Evolutionary conservation across 2,329 filamentous ascomycete species (phyloP), one percentile per base, ranked within the genome.

Genomic region (Nothophaeocryptopus gaeumannii): DNA sequence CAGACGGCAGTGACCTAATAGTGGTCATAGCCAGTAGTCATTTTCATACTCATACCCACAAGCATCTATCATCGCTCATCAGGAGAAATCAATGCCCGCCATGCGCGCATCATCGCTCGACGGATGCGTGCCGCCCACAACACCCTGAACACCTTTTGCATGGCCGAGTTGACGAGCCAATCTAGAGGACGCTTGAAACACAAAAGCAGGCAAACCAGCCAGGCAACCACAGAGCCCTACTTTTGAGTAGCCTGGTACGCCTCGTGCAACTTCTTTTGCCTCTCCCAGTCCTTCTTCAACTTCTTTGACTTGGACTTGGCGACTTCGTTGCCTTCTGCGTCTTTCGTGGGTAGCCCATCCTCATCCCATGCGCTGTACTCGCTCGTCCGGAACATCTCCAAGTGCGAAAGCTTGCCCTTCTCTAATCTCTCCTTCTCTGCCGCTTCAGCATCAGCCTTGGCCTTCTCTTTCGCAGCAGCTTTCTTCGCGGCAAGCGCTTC

Each of bases 251-350:
- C 48, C 36, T 53, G 47, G 40, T 45, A 86, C 55, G 84, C 82
- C 56, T 91, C 85, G 67, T 91, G 85, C 51, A 81, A 69, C 78
- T 92, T 95, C 78, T 90, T 93, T 74, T 96, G 92, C 67, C 78
- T 84, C 61, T 95, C 87, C 88, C 88, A 95, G 48, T 89, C 85
- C 76, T 96, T 96, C 72, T 78, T 84, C 60, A 96, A 70, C 74
- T 89, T 91, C 78, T 96, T 96, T 43, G 73, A 65, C 64, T 83
- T 81, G 52, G 80, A 86, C 76, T 96, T 96, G 4, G 88, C 80
- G 33, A 96, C 77, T 59, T 95, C 89, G 53, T 82, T 84, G 0
- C 89, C 90, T 30, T 88, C 83, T 54, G 82, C 83, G 67, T 90
- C 82, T 71, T 84, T 88, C 0, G 80, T 86, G 2, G 92, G 91